Conservation (phyloP, 108 stramenopile genomes). For the Phaeodactylum tricornutum region DNA sequence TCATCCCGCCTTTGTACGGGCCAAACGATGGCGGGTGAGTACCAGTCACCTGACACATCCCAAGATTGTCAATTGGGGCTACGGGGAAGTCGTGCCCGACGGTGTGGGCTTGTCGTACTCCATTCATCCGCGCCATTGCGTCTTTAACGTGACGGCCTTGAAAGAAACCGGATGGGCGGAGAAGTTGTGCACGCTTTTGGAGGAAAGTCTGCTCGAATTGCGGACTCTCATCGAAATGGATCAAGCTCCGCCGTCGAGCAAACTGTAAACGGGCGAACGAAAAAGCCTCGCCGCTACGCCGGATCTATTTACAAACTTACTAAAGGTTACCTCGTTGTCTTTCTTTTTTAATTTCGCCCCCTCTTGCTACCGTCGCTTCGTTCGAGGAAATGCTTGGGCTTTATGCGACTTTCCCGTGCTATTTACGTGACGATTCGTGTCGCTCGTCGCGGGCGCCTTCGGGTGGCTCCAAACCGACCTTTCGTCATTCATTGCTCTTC, state of each 20-base stretch:
- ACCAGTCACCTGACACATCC: conserved; percentile 87
- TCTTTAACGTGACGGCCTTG: conserved; percentile 74
- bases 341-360: too few relatives aligned
- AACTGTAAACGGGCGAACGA: conserved; percentile 47
- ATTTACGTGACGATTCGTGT: too few relatives aligned
- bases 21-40: conserved; percentile 84
- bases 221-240: conserved; percentile 46
- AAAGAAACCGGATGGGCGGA: conserved; percentile 55
- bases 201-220: conserved; percentile 83
- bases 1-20: conserved; percentile 59
- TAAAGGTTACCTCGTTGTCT: too few relatives aligned
- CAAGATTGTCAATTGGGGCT: conserved; percentile 83
- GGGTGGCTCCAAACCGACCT: too few relatives aligned
- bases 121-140: conserved; percentile 57
- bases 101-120: conserved; percentile 85
- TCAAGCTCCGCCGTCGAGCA: conserved; percentile 32
- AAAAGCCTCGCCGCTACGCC: too few relatives aligned
- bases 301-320: too few relatives aligned
- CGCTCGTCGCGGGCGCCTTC: too few relatives aligned
- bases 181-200: conserved; percentile 46
- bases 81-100: conserved; percentile 85
- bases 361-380: too few relatives aligned
- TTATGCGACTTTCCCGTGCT: too few relatives aligned
- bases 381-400: too few relatives aligned
- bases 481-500: too few relatives aligned